Base-by-base conservation (phyloP, 805 yeast genomes). In the Candida vaughaniae region DNA sequence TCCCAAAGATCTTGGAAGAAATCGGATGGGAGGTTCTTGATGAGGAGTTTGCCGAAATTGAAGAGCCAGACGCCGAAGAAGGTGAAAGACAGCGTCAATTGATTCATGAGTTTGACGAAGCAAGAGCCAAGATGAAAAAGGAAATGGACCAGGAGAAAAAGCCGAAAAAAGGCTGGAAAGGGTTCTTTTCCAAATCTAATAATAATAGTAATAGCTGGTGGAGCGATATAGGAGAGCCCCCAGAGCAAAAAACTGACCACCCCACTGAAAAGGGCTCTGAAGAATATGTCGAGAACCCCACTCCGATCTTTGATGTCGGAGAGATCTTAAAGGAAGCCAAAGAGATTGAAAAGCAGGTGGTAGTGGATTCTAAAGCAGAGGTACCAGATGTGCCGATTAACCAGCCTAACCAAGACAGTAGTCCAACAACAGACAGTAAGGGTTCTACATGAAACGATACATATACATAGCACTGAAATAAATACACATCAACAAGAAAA, bases 11-110 rank as follows among this genome's bases (percentile, higher is more conserved):
- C 29, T 57, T 93, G 46, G 74, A 75, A 44, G 61, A 65, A 34
- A 50, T 86, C 27, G 90, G 85, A 3, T 84, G 95, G 80, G 83
- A 85, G 38, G 88, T 93, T 4, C 57, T 89, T 28, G 78, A 83
- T 45, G 99, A 93, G 41, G 96, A 90, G 56, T 93, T 93, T 55
- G 82, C 85, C 14, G 99, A 93, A 60, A 90, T 93, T 48, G 97
- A 90, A 56, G 97, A 91, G 54, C 95, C 96, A 0, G 96, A 91
- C 58, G 87, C 95, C 2, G 95, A 87, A 48, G 80, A 82, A 51
- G 75, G 78, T 16, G 89, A 89, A 47, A 78, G 91, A 47, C 95
- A 89, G 53, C 71, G 96, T 42, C 80, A 86, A 53, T 68, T 93
- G 51, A 73, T 93, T 9, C 69, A 71, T 39, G 99, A 93, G 56